Conservation (phyloP, 75 land plant species). For the Chamaecyparis obtusa region DNA sequence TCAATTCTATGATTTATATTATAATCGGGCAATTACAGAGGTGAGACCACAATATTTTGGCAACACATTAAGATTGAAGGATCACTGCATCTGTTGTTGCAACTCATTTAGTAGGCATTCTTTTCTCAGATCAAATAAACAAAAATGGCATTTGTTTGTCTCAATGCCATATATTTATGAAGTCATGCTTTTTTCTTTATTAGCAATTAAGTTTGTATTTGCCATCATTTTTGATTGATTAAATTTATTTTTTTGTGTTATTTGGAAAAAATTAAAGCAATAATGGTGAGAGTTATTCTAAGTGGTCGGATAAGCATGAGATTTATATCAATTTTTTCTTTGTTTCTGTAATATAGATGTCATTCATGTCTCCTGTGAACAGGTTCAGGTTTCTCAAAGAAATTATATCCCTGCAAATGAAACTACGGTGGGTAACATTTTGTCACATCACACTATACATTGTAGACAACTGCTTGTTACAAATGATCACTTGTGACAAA, state of each 20-base stretch:
- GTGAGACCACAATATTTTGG: slow-evolving; percentile 22
- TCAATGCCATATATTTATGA: background rate
- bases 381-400: slow-evolving; percentile 78
- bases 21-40: slow-evolving; percentile 64
- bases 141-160: background rate
- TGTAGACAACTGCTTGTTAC: background rate
- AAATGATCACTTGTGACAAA: background rate
- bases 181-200: background rate
- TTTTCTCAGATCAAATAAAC: background rate
- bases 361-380: background rate
- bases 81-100: background rate
- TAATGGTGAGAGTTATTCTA: background rate
- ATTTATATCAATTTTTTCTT: background rate
- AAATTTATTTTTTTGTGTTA: background rate
- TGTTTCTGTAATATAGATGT: background rate
- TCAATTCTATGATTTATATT: slow-evolving; percentile 76
- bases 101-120: background rate
- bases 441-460: background rate
- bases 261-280: background rate
- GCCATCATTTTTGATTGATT: background rate
- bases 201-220: background rate
- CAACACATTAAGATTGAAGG: background rate
- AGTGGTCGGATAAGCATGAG: background rate
- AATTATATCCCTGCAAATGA: slow-evolving; percentile 71
- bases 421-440: slow-evolving; percentile 31